Evolutionary conservation across 805 yeast genomes (phyloP).

Genomic region (Kodamaea nitidulidarum): DNA sequence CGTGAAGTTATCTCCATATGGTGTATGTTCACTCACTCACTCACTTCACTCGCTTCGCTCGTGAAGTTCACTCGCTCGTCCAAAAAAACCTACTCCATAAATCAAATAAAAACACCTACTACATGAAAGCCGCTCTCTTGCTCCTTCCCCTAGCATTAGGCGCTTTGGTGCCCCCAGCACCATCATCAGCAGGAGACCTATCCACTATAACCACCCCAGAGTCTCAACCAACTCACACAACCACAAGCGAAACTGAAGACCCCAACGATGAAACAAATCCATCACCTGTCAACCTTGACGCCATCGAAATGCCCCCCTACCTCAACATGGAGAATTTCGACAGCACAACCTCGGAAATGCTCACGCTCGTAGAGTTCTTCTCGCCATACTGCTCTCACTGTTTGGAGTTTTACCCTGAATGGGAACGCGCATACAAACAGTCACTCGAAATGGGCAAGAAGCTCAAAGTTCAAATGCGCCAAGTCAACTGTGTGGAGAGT

Average conservation of each 20-base stretch:
- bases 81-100: no score
- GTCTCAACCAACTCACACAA: no score
- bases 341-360: slow-evolving; percentile 43
- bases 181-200: background rate
- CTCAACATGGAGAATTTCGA: slow-evolving; percentile 52
- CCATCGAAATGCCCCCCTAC: slow-evolving; percentile 43
- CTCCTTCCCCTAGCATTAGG: background rate
- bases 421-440: slow-evolving; percentile 63
- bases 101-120: no score
- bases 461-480: slow-evolving; percentile 54
- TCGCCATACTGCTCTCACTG: slow-evolving; percentile 92
- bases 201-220: background rate
- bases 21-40: no score
- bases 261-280: background rate
- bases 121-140: slow-evolving; percentile 1
- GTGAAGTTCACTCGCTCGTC: no score
- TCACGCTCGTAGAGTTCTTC: slow-evolving; percentile 80
- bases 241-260: background rate
- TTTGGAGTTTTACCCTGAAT: slow-evolving; percentile 68
- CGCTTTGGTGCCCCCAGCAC: background rate
- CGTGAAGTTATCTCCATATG: no score
- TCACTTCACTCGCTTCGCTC: no score
- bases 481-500: slow-evolving; percentile 79
- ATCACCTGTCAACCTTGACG: no score
- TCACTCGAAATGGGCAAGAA: slow-evolving; percentile 43